These are phyloP conservation scores for Turnera subulata DNA, from an alignment of 345 rosid genomes.

Conservation along the genomic window DNA sequence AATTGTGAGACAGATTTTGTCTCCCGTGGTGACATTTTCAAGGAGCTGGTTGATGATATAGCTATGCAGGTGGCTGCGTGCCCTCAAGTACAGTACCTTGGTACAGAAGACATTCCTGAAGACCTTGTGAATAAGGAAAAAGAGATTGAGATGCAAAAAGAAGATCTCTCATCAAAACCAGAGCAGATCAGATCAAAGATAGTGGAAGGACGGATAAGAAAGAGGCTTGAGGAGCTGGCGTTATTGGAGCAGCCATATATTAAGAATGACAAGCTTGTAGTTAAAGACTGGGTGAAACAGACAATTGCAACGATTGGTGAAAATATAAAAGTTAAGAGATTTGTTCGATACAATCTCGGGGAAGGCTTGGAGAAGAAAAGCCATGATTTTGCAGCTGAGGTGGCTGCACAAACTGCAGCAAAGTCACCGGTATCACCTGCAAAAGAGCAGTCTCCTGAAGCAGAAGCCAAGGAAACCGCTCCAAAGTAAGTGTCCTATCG, in stretches of 20 bases:
- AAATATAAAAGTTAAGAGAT: slow-evolving; percentile 85
- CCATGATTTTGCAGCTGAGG: slow-evolving; percentile 96
- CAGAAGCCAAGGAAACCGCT: slow-evolving; percentile 51
- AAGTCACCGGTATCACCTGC: slow-evolving; percentile 44
- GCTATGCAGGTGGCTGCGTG: slow-evolving; percentile 98
- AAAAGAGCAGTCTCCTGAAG: slow-evolving; percentile 47
- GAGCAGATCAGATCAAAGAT: slow-evolving; percentile 86
- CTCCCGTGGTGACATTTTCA: slow-evolving; percentile 90
- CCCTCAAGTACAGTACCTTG: slow-evolving; percentile 85
- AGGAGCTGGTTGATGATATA: slow-evolving; percentile 85
- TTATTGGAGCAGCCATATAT: slow-evolving; percentile 93
- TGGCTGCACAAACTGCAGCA: slow-evolving; percentile 85
- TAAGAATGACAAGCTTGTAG: slow-evolving; percentile 81
- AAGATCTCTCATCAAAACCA: slow-evolving; percentile 85
- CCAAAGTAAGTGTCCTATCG: slow-evolving; percentile 44
- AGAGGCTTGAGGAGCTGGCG: slow-evolving; percentile 83
- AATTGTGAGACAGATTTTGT: slow-evolving; percentile 97
- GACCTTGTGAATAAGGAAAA: slow-evolving; percentile 75
- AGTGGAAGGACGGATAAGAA: slow-evolving; percentile 84
- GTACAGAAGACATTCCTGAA: slow-evolving; percentile 76
- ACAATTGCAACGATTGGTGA: slow-evolving; percentile 92
- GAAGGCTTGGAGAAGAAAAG: slow-evolving; percentile 92
- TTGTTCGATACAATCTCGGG: slow-evolving; percentile 80
- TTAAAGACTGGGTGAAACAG: slow-evolving; percentile 87
- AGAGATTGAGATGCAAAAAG: slow-evolving; percentile 95